phyloP scores from a whole-genome alignment of 192 early-diverging fungal genomes.

The Dimargaris xerosporica region DNA sequence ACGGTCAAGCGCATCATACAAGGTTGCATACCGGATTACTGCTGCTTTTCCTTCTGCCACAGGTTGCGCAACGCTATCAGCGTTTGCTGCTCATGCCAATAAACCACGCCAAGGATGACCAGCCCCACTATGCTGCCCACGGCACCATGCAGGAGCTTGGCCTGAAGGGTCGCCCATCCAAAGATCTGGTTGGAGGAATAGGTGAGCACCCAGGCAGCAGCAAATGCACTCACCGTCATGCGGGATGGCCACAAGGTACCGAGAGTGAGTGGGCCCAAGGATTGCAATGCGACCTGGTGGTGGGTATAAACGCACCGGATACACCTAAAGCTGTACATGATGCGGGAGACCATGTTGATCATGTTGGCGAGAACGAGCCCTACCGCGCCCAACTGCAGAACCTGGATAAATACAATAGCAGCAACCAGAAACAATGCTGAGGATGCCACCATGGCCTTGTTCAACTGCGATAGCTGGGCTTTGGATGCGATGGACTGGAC shows the following conservation, averaged over 20 bases:
- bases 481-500: constrained; percentile 70
- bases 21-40: too few relatives aligned
- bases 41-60: too few relatives aligned
- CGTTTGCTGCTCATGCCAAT: too few relatives aligned
- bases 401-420: constrained; percentile 41
- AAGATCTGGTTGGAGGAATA: constrained; percentile 29
- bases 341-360: constrained; percentile 65
- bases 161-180: constrained; percentile 34
- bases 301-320: constrained; percentile 38
- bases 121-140: constrained; percentile 21
- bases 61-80: too few relatives aligned
- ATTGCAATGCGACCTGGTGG: constrained; percentile 12
- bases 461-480: constrained; percentile 39
- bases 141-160: constrained; percentile 35
- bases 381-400: constrained; percentile 43
- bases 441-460: constrained; percentile 59
- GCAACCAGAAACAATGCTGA: constrained; percentile 47
- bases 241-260: constrained; percentile 26
- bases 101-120: too few relatives aligned
- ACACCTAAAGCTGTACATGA: constrained; percentile 52
- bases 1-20: too few relatives aligned
- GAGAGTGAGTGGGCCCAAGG: constrained; percentile 16
- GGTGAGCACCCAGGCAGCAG: constrained; percentile 33
- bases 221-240: constrained; percentile 29
- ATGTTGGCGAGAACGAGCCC: constrained; percentile 80